Evolutionary conservation across 2,329 filamentous ascomycete genomes (phyloP), one percentile per base, ranked within the genome.

Genomic region (Leptographium flavum): DNA sequence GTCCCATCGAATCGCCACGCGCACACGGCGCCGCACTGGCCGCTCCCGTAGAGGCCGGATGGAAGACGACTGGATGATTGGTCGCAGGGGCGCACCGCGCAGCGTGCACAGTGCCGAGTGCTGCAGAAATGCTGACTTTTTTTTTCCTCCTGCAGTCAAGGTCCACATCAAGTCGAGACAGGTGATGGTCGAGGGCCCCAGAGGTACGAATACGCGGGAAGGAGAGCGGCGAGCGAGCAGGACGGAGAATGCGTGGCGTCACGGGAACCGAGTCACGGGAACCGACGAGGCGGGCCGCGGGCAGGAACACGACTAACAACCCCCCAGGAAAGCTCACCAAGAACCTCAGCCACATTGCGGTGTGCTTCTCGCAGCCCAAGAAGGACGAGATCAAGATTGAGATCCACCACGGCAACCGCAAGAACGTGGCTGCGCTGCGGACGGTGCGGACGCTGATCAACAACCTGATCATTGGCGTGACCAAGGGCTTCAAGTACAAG

Each of bases 401-500:
- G 75, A 84, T 98, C 65, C 93, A 98, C 83, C 92, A 98, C 73
- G 92, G 92, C 67, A 78, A 77, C 65, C 87, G 92, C 74, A 98
- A 98, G 83, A 90, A 87, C 68, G 84, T 98, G 65, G 92, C 92
- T 64, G 86, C 90, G 59, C 87, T 98, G 70, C 87, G 92, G 63
- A 98, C 92, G 63, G 92, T 98, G 74, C 87, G 87, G 65, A 90
- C 90, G 56, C 71, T 96, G 71, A 94, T 98, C 79, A 86, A 93
- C 80, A 98, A 98, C 83, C 69, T 98, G 73, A 85, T 98, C 70
- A 81, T 88, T 62, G 92, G 92, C 70, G 92, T 98, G 58, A 98
- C 92, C 68, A 94, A 90, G 78, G 92, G 92, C 59, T 98, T 83
- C 86, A 93, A 93, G 77, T 98, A 98, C 84, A 98, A 98, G 86